Conservation (phyloP, 257 asterid species). For the Primulina eburnea region DNA sequence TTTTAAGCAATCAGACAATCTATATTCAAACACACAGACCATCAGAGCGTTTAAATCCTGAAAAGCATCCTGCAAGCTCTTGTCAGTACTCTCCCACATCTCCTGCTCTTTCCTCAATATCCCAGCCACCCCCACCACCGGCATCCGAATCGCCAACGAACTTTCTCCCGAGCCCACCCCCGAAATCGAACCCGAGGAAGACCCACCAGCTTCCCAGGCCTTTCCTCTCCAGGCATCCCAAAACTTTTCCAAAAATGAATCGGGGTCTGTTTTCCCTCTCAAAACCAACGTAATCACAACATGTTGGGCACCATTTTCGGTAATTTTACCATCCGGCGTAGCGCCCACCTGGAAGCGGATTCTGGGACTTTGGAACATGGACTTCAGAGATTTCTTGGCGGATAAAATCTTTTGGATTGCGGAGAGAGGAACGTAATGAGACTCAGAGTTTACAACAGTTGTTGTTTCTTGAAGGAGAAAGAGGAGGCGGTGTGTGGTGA, state of each 20-base stretch:
- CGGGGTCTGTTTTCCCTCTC: constrained; percentile 70
- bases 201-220: constrained; percentile 61
- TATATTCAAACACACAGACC: constrained; percentile 45
- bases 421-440: constrained; percentile 56
- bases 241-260: constrained; percentile 68
- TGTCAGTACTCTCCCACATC: constrained; percentile 98
- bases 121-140: constrained; percentile 91
- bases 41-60: constrained; percentile 97
- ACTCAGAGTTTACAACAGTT: constrained; percentile 14
- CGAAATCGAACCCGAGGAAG: constrained; percentile 29
- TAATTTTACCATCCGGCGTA: constrained; percentile 43
- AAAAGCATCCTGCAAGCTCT: constrained; percentile 97
- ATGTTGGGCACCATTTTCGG: constrained; percentile 44
- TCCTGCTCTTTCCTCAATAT: constrained; percentile 98
- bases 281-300: constrained; percentile 48
- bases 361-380: constrained; percentile 81
- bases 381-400: constrained; percentile 56
- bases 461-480: constrained; percentile 51
- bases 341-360: constrained; percentile 67
- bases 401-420: constrained; percentile 55
- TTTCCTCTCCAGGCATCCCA: constrained; percentile 83
- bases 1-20: not conserved
- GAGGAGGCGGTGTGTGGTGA: constrained; percentile 83
- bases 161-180: constrained; percentile 33
- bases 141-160: constrained; percentile 61